Base-by-base conservation (phyloP, 2,329 filamentous ascomycete genomes). In the Ophiostoma angusticollis region DNA sequence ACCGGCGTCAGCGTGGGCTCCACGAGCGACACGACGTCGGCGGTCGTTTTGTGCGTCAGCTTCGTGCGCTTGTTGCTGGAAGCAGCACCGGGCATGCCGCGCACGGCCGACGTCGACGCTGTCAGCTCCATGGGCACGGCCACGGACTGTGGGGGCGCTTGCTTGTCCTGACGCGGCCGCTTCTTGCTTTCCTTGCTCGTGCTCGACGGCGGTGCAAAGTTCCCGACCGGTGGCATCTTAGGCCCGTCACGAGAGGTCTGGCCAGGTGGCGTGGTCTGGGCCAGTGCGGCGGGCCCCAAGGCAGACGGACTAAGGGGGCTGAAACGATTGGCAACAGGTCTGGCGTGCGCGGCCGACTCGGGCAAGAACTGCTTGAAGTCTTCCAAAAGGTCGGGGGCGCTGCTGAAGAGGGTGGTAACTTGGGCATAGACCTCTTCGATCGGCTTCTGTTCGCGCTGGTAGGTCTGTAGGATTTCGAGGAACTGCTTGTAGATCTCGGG, bases 401-500 rank as follows among this genome's bases (percentile, higher is more conserved):
- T 81, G 54, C 85, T 86, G 63, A 98, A 98, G 1, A 98, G 67
- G 23, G 81, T 82, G 1, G 93, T 98, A 18, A 98, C 91, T 59
- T 98, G 91, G 1, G 84, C 83, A 58, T 98, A 98, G 3, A 98
- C 91, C 59, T 98, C 91, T 57, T 95, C 87, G 27, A 98, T 98
- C 0, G 91, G 93, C 56, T 96, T 96, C 38, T 91, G 93, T 58
- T 98, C 91, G 41, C 91, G 77, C 59, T 98, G 91, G 53, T 98
- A 98, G 2, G 91, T 98, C 60, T 98, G 91, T 32, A 98, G 66
- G 35, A 98, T 98, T 58, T 98, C 91, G 22, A 98, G 71, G 55
- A 98, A 98, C 55, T 98, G 89, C 59, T 98, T 98, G 66, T 98
- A 98, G 46, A 98, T 96, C 57, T 98, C 91, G 6, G 91, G 91